These are phyloP conservation scores for Kodamaea ohmeri DNA, from an alignment of 1,139 yeast genomes.

Conservation along the genomic window DNA sequence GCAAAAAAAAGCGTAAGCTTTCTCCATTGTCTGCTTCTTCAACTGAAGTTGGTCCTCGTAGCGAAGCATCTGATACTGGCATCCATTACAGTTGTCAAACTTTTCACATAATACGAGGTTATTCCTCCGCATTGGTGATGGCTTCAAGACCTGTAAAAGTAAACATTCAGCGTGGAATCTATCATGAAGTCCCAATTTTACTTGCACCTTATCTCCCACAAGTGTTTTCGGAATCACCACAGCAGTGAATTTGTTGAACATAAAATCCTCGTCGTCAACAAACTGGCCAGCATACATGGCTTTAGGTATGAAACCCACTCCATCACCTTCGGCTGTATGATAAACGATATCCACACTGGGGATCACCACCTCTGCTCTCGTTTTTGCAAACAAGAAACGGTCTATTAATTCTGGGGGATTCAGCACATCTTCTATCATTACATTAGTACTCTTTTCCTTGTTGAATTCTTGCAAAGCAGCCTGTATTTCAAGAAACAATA, in stretches of 20 bases:
- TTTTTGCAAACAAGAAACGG: slow-evolving; percentile 24
- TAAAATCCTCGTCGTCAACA: slow-evolving; percentile 14
- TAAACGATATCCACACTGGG: slow-evolving; percentile 26
- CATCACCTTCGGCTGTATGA: slow-evolving; percentile 38
- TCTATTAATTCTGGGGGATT: slow-evolving; percentile 29
- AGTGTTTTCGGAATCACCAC: slow-evolving; percentile 39
- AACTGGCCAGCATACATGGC: slow-evolving; percentile 20
- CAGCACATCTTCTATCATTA: slow-evolving; percentile 17
- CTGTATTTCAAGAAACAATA: slow-evolving; percentile 26
- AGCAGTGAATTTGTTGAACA: slow-evolving; percentile 22
- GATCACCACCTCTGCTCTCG: slow-evolving; percentile 22
- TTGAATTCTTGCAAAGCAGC: slow-evolving; percentile 20
- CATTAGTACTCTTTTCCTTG: slow-evolving; percentile 9
- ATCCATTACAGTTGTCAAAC: slow-evolving; percentile 67
- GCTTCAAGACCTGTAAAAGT: slow-evolving; percentile 21
- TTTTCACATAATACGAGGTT: slow-evolving; percentile 55
- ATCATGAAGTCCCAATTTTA: slow-evolving; percentile 31
- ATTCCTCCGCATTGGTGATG: slow-evolving; percentile 25
- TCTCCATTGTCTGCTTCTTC: slow-evolving; percentile 30
- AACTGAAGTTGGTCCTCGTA: slow-evolving; percentile 38
- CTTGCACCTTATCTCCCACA: slow-evolving; percentile 37
- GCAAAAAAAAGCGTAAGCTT: slow-evolving; percentile 35
- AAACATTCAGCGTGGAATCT: slow-evolving; percentile 31
- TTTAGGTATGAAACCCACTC: slow-evolving; percentile 35
- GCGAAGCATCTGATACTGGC: slow-evolving; percentile 45